Evolutionary conservation across 805 yeast species (phyloP), one percentile per base, ranked within the genome.

Genomic region (Lipomyces japonicus): DNA sequence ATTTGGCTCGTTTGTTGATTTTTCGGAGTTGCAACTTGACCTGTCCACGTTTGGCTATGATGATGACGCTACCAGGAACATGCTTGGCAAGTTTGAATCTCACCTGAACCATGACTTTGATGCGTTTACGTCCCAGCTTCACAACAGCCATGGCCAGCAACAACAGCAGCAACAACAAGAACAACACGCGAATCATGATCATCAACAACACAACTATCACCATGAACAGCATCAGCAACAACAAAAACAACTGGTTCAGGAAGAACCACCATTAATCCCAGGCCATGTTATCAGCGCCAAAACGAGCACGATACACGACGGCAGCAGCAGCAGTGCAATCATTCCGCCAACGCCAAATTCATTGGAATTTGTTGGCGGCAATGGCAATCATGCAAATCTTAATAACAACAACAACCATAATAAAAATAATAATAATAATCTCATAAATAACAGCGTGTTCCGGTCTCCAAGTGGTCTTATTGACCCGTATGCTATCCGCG

Each of bases 341-440:
- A 48, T 56, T 21, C 55, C 60, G 9, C 58, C 60, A 3, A 57
- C 60, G 22, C 60, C 61, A 16, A 36, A 50, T 16, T 59, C 60
- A n/a, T 46, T 46, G 25, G 51, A 49, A 24, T 44, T 47, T 25
- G 39, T 34, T 2, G 21, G 31, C n/a, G 51, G 49, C 24, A 34
- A 31, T 3, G 36, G 39, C 23, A 12, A 4, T n/a, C n/a, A n/a
- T n/a, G n/a, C n/a, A n/a, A n/a, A n/a, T n/a, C n/a, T n/a, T n/a
- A n/a, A n/a, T n/a, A n/a, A n/a, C n/a, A n/a, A n/a, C n/a, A n/a
- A n/a, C n/a, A n/a, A n/a, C n/a, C n/a, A n/a, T n/a, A n/a, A n/a
- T n/a, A n/a, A n/a, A n/a, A n/a, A n/a, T n/a, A n/a, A n/a, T n/a
- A n/a, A n/a, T n/a, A n/a, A n/a, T n/a, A n/a, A n/a, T n/a, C n/a